Conservation (phyloP, 192 early-diverging fungal species). For the Linnemannia hyalina region DNA sequence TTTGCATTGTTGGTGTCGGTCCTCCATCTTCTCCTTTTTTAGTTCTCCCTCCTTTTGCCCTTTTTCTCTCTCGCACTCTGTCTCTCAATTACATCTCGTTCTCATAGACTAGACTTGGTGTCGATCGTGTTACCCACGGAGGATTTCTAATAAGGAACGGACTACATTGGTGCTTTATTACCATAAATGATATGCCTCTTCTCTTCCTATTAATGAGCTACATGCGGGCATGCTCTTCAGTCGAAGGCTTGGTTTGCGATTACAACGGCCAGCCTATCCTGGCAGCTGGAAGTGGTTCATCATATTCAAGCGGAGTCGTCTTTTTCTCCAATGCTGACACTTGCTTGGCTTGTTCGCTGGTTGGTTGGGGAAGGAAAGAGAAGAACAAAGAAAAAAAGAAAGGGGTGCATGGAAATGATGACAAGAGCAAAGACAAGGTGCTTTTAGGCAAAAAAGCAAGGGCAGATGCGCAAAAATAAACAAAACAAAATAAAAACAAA, state of each 20-base stretch:
- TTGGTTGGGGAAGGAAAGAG: no score
- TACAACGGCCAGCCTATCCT: neutral
- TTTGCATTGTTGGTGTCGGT: slow-evolving; percentile 2
- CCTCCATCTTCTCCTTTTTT: neutral
- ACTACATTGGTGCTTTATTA: neutral
- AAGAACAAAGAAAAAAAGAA: neutral
- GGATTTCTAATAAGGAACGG: neutral
- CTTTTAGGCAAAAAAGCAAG: no score
- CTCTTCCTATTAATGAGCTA: neutral
- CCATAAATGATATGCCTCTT: neutral
- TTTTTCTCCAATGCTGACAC: neutral
- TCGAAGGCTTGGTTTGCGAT: neutral
- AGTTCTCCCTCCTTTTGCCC: neutral
- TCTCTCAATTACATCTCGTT: neutral
- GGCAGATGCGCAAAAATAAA: no score
- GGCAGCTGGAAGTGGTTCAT: neutral
- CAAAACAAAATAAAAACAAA: neutral
- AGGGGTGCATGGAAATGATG: neutral
- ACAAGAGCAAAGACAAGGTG: neutral
- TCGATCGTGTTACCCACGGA: slow-evolving; percentile 7
- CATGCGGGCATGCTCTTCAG: neutral
- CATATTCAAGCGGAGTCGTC: neutral
- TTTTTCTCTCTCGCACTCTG: neutral
- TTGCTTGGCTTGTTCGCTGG: neutral
- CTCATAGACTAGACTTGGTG: neutral